A percentile compares a stretch with the other conserved stretches of the same genome.
Conservation (phyloP, 257 asterid genomes). For the Handroanthus guayacan region DNA sequence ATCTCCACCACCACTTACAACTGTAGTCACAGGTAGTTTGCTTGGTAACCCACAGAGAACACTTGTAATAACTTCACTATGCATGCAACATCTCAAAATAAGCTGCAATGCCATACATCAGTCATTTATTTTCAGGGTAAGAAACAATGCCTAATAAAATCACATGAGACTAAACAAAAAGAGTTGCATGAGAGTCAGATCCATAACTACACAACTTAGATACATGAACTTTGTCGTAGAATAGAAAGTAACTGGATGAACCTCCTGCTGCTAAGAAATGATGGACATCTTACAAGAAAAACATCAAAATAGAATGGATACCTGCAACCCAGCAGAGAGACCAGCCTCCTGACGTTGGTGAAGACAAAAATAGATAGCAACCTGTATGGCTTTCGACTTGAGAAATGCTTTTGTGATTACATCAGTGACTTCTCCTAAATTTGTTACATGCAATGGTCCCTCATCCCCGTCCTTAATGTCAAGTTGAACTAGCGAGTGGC, state of each 20-base stretch:
- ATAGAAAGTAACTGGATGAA: conserved; percentile 22
- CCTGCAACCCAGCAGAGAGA: conserved; percentile 80
- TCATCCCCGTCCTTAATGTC: conserved; percentile 62
- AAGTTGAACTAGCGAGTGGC: conserved; percentile 56
- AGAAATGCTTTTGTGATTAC: conserved; percentile 76
- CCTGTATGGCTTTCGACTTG: conserved; percentile 87
- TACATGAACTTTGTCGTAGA: conserved; percentile 8
- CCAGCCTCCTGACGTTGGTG: conserved; percentile 86
- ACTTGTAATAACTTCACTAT: conserved; percentile 61
- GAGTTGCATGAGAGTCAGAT: conserved; percentile 1
- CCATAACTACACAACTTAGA: conserved; percentile 8
- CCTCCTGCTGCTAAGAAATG: conserved; percentile 9
- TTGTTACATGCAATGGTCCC: conserved; percentile 47
- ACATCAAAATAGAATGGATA: conserved; percentile 45
- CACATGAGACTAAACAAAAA: conserved; percentile 16
- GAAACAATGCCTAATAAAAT: conserved; percentile 12
- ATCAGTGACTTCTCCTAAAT: conserved; percentile 62
- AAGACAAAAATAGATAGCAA: conserved; percentile 86
- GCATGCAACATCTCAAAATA: conserved; percentile 72
- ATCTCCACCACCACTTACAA: conserved; percentile 97
- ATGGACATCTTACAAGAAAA: conserved; percentile 20
- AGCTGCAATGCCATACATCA: conserved; percentile 48
- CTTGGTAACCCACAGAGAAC: conserved; percentile 91
- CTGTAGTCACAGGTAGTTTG: conserved; percentile 83
- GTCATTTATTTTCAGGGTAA: conserved; percentile 23